Percentiles rank a stretch among this genome's conserved stretches.
Conservation (phyloP, 2,329 filamentous ascomycete species). For the Ceratocystis cubensis region DNA sequence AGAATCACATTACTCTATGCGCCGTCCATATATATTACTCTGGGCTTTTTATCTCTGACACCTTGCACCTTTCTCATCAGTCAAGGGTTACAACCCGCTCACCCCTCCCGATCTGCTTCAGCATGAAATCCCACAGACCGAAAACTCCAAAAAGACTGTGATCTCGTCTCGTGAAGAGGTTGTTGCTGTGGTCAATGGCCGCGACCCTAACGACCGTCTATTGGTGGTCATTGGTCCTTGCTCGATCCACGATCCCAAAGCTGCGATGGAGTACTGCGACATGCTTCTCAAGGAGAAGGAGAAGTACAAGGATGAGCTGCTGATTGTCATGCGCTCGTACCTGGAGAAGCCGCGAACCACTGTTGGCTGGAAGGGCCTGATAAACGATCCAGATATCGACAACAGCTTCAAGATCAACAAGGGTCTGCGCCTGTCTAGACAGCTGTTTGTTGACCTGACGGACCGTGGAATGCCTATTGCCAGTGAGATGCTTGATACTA, state of each 20-base stretch:
- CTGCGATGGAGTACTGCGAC: constrained; percentile 87
- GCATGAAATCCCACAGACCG: constrained; percentile 65
- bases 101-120: constrained; percentile 80
- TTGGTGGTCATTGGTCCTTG: constrained; percentile 83
- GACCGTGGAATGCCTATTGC: constrained; percentile 89
- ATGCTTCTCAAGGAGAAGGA: constrained; percentile 67
- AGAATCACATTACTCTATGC: constrained; percentile 17
- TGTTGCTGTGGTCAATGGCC: constrained; percentile 63
- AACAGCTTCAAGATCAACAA: constrained; percentile 99
- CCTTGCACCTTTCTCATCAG: constrained; percentile 34
- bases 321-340: constrained; percentile 96
- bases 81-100: constrained; percentile 85
- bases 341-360: constrained; percentile 97
- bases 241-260: constrained; percentile 88
- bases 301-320: constrained; percentile 77
- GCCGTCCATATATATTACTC: not conserved
- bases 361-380: constrained; percentile 95
- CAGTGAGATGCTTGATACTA: constrained; percentile 95
- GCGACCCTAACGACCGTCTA: constrained; percentile 48
- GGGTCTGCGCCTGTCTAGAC: constrained; percentile 70
- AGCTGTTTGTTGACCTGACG: constrained; percentile 89
- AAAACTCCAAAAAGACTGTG: constrained; percentile 52
- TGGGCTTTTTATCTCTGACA: not conserved
- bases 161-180: constrained; percentile 56
- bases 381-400: constrained; percentile 97